Conservation (phyloP, 2,329 filamentous ascomycete genomes). For the Pochonia chlamydosporia region DNA sequence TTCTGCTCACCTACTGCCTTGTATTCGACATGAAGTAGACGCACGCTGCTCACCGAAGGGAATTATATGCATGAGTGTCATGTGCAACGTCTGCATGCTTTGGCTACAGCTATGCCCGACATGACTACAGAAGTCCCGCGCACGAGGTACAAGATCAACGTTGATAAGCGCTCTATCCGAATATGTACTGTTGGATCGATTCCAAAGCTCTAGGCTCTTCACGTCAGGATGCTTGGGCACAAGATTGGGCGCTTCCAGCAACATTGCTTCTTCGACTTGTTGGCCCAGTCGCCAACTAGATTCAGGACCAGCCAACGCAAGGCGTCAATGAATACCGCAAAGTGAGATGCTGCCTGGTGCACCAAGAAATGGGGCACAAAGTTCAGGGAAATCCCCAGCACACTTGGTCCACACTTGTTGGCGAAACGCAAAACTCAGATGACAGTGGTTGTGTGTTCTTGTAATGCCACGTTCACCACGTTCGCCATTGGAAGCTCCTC, state of each 20-base stretch:
- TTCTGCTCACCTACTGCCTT: neutral
- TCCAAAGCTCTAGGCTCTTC: neutral
- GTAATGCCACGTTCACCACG: too few relatives aligned
- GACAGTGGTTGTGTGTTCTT: too few relatives aligned
- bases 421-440: neutral
- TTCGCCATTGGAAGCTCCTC: too few relatives aligned
- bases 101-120: neutral
- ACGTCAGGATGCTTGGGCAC: neutral
- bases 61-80: neutral
- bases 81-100: neutral
- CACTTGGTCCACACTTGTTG: neutral
- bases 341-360: neutral
- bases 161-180: neutral
- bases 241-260: neutral
- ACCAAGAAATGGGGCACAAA: neutral
- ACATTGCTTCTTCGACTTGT: neutral
- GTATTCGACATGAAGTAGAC: neutral
- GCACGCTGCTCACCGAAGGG: neutral
- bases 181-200: neutral
- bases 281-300: too few relatives aligned
- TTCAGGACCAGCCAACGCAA: too few relatives aligned
- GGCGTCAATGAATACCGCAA: too few relatives aligned
- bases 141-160: neutral
- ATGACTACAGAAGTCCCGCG: neutral
- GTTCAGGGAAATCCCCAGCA: neutral